phyloP scores from a whole-genome alignment of 2,329 filamentous ascomycete species.

The Cercospora sp. region DNA sequence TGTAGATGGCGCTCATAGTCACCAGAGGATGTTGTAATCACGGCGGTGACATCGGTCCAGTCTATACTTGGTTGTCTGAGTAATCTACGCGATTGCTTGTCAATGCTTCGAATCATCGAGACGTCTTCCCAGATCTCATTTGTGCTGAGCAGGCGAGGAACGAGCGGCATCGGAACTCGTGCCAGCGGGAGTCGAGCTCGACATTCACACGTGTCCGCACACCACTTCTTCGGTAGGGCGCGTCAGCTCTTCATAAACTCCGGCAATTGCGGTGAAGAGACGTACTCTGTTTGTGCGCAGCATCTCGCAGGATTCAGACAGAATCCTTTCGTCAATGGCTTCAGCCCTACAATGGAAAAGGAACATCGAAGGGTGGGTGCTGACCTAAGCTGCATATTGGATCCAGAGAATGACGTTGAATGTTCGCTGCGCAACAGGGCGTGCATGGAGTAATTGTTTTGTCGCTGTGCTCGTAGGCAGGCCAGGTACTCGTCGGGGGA shows the following conservation, averaged over 20 bases:
- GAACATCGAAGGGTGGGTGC: not conserved
- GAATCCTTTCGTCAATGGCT: constrained; percentile 5
- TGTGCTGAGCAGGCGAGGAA: not conserved
- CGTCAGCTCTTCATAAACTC: not conserved
- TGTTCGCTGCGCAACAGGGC: not conserved
- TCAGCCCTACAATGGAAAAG: not conserved
- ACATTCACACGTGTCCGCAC: not conserved
- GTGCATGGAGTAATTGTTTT: not conserved
- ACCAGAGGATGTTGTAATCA: not conserved
- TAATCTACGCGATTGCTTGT: constrained; percentile 2
- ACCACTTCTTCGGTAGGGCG: not conserved
- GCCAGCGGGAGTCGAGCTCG: not conserved
- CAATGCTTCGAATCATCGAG: not conserved
- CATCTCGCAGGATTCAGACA: not conserved
- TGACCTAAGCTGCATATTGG: not conserved
- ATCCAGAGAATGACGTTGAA: not conserved
- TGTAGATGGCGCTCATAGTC: not conserved
- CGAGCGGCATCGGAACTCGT: not conserved
- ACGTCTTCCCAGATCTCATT: not conserved
- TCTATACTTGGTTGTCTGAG: constrained; percentile 6
- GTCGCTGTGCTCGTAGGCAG: not conserved
- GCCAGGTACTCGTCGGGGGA: not conserved
- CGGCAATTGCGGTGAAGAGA: not conserved
- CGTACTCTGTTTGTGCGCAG: not conserved
- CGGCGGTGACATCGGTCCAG: not conserved